Conservation (phyloP, 768 basidiomycete species). For the Clathrus columnatus region DNA sequence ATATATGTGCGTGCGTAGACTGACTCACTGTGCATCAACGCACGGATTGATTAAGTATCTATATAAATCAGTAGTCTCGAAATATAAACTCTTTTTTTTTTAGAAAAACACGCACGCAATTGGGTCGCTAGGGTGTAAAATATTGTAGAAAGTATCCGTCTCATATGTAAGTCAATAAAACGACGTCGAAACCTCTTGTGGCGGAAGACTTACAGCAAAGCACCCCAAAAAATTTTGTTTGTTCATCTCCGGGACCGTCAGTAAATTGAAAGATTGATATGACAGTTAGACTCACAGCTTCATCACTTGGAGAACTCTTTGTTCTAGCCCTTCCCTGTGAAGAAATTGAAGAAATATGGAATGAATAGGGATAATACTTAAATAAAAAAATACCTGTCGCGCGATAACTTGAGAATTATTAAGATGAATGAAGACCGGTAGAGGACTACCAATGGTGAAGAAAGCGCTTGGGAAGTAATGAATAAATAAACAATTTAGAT, state of each 20-base stretch:
- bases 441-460: conserved; percentile 32
- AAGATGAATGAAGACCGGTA: conserved; percentile 34
- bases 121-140: conserved; percentile 34
- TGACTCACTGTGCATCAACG: conserved; percentile 26
- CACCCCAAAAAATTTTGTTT: conserved; percentile 34
- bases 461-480: conserved; percentile 17
- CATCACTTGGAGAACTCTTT: conserved; percentile 31
- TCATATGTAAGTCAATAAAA: neutral
- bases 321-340: conserved; percentile 28
- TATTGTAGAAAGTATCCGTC: conserved; percentile 33
- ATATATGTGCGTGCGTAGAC: conserved; percentile 1
- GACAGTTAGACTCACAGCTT: conserved; percentile 24
- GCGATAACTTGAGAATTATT: conserved; percentile 35
- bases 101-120: conserved; percentile 23
- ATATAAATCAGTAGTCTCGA: neutral
- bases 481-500: neutral
- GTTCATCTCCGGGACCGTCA: conserved; percentile 23
- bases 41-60: conserved; percentile 33
- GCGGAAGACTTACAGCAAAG: conserved; percentile 25
- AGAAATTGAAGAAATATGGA: neutral
- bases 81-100: neutral
- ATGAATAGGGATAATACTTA: neutral
- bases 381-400: conserved; percentile 19
- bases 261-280: neutral
- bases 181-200: too few relatives aligned